Conservation (phyloP, 2,329 filamentous ascomycete species). For the Ambrosiella xylebori region DNA sequence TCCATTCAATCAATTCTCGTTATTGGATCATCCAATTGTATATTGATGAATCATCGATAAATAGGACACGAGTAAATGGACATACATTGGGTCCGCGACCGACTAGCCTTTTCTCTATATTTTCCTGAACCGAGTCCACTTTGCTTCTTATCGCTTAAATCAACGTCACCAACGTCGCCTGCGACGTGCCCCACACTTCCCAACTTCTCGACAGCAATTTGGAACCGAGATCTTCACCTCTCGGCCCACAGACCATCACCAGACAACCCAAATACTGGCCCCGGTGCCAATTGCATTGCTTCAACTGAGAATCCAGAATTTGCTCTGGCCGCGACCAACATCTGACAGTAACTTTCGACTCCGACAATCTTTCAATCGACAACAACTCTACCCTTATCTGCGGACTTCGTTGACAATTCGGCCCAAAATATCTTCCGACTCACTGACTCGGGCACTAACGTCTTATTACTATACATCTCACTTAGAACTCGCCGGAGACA, state of each 20-base stretch:
- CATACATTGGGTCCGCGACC: not conserved
- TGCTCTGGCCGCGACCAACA: no score
- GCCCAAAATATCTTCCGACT: no score
- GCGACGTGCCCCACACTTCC: not conserved
- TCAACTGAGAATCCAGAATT: no score
- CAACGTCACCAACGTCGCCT: not conserved
- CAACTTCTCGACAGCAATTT: not conserved
- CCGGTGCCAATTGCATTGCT: no score
- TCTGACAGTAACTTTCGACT: no score
- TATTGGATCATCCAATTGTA: not conserved
- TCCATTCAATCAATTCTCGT: constrained; percentile 1
- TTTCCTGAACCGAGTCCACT: not conserved
- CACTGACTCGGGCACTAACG: no score
- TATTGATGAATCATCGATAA: not conserved
- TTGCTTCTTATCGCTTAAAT: not conserved
- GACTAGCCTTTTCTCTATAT: not conserved
- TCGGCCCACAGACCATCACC: not conserved
- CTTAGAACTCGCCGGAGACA: not conserved
- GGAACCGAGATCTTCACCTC: not conserved
- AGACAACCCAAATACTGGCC: not conserved
- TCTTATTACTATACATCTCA: no score
- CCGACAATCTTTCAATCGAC: no score
- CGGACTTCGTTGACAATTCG: no score
- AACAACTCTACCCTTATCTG: no score
- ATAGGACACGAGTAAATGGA: constrained; percentile 1